Evolutionary conservation across 2,329 filamentous ascomycete species (phyloP).

Genomic region (Meredithiella fracta): DNA sequence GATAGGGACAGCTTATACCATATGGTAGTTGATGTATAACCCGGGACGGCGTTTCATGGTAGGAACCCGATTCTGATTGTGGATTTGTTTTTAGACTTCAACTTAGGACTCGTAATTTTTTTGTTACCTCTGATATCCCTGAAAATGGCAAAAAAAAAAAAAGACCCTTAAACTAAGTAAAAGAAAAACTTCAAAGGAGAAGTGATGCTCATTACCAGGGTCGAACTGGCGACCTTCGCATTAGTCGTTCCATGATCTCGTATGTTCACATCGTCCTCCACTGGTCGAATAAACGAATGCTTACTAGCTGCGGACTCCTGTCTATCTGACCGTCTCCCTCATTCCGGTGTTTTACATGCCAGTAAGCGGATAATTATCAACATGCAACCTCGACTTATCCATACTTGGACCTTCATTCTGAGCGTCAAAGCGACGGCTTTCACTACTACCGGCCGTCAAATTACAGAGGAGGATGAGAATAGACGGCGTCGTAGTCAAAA

Average conservation of each 20-base stretch:
- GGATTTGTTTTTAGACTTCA: constrained; percentile 7
- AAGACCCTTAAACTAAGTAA: no score
- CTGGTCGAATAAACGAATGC: constrained; percentile 12
- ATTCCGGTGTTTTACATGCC: no score
- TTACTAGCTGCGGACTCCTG: no score
- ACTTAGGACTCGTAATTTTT: no score
- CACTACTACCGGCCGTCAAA: not conserved
- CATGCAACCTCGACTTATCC: no score
- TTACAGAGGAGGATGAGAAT: not conserved
- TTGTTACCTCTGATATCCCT: not conserved
- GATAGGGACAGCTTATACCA: constrained; percentile 15
- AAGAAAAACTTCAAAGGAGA: not conserved
- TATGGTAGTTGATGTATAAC: constrained; percentile 12
- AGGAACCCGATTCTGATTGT: constrained; percentile 11
- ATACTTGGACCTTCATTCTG: not conserved
- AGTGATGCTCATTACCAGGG: constrained; percentile 12
- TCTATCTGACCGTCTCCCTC: no score
- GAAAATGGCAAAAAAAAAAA: not conserved
- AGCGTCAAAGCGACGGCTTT: not conserved
- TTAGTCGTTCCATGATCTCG: constrained; percentile 6
- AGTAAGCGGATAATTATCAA: no score
- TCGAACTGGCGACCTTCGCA: constrained; percentile 13
- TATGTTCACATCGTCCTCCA: constrained; percentile 12
- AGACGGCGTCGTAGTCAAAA: not conserved
- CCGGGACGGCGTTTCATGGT: constrained; percentile 12